Conservation (phyloP, 2,329 filamentous ascomycete species). For the Cercospora nicotianae region DNA sequence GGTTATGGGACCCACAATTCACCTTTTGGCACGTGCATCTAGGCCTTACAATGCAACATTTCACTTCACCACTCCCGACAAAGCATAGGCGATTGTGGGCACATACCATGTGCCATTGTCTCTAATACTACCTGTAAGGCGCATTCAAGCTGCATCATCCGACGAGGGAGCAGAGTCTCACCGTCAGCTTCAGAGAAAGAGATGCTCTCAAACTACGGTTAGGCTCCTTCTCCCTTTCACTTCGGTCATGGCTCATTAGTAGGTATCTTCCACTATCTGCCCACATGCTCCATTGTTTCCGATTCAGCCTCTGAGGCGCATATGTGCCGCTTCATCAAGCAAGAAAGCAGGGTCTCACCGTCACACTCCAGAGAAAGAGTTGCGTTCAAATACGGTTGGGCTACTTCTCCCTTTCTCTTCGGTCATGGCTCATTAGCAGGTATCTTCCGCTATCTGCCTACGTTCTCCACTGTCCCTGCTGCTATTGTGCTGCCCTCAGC, state of each 20-base stretch:
- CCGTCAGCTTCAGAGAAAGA: no score
- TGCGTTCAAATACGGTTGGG: neutral
- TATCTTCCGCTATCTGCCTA: constrained; percentile 12
- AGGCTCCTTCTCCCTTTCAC: no score
- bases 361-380: neutral
- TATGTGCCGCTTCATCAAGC: neutral
- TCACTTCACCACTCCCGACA: neutral
- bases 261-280: no score
- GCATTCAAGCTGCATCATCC: no score
- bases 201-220: no score
- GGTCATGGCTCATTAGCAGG: neutral
- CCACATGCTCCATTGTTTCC: neutral
- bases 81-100: neutral
- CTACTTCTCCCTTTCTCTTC: no score
- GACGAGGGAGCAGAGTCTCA: no score
- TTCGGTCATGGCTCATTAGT: no score
- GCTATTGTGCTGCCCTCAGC: constrained; percentile 81
- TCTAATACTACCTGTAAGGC: no score
- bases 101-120: neutral
- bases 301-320: neutral
- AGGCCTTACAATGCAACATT: neutral
- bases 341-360: neutral
- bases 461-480: constrained; percentile 69
- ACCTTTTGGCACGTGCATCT: neutral
- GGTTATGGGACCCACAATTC: neutral